Percentiles rank a stretch among this genome's conserved stretches.
Evolutionary conservation across 176 grass and related monocot genomes (phyloP).

Genomic region (Sorghum bicolor): DNA sequence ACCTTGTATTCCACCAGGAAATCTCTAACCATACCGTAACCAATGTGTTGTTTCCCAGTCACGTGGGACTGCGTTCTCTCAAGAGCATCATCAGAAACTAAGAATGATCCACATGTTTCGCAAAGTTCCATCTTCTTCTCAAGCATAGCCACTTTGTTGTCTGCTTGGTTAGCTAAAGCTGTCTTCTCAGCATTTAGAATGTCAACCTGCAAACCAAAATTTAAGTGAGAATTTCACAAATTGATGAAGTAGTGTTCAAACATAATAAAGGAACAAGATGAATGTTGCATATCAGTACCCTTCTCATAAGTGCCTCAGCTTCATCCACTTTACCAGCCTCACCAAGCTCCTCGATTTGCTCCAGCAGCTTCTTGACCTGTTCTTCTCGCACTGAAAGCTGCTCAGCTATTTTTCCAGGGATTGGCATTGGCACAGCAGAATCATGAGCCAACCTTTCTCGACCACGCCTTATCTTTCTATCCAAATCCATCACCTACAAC

Average conservation of each 20-base stretch:
- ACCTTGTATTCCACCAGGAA: conserved; percentile 82
- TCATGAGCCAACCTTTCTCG: conserved; percentile 76
- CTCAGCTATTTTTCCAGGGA: conserved; percentile 59
- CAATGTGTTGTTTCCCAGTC: conserved; percentile 92
- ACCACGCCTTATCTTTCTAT: conserved; percentile 85
- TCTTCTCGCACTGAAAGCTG: conserved; percentile 72
- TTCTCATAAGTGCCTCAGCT: conserved; percentile 92
- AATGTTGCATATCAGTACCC: conserved; percentile 35
- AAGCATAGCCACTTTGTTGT: conserved; percentile 70
- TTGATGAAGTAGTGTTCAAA: not conserved
- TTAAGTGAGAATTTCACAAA: conserved; percentile 9
- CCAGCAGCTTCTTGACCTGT: conserved; percentile 82
- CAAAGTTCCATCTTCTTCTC: conserved; percentile 98
- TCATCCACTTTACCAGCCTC: conserved; percentile 91
- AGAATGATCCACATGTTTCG: conserved; percentile 89
- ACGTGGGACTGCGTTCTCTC: conserved; percentile 92
- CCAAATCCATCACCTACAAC: conserved; percentile 76
- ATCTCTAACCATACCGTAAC: conserved; percentile 91
- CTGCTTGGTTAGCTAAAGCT: conserved; percentile 60
- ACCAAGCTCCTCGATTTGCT: conserved; percentile 86
- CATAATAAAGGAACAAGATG: not conserved
- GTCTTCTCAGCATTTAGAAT: conserved; percentile 76
- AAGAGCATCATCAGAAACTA: conserved; percentile 84
- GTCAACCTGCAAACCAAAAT: conserved; percentile 58
- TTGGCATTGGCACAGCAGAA: conserved; percentile 44